Conservation (phyloP, 805 yeast genomes). For the Candida sakaeoensis region DNA sequence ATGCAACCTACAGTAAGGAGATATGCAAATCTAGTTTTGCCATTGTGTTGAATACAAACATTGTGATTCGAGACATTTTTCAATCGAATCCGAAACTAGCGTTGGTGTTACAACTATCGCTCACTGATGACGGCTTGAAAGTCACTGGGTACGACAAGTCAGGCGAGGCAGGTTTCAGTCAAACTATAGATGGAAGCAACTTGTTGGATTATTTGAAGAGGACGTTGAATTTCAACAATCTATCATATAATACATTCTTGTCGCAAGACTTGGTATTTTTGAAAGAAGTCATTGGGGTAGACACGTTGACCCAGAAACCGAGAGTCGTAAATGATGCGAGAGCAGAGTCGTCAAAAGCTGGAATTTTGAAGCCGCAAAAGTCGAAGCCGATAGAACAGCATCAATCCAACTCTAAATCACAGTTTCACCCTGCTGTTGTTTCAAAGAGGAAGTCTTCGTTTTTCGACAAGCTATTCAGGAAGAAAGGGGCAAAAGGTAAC, state of each 20-base stretch:
- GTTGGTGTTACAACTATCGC: constrained; percentile 47
- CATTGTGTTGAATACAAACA: constrained; percentile 58
- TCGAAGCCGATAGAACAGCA: neutral
- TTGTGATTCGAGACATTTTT: constrained; percentile 33
- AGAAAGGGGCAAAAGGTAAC: neutral
- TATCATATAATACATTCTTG: constrained; percentile 12
- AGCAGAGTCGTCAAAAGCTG: too few relatives aligned
- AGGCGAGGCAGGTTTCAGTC: constrained; percentile 1
- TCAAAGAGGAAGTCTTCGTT: constrained; percentile 1
- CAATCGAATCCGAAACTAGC: constrained; percentile 32
- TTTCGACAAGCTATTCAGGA: constrained; percentile 2
- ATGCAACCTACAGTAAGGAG: constrained; percentile 48
- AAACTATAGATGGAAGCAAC: constrained; percentile 11
- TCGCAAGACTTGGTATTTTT: neutral
- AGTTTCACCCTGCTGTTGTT: too few relatives aligned
- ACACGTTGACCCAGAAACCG: too few relatives aligned
- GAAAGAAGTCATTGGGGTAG: too few relatives aligned
- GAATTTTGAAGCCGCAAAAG: neutral
- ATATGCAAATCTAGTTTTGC: constrained; percentile 59
- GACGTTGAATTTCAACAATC: constrained; percentile 12
- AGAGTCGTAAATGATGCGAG: too few relatives aligned
- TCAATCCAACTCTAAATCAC: too few relatives aligned
- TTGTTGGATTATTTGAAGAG: constrained; percentile 14
- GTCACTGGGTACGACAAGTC: constrained; percentile 8
- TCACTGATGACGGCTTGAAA: constrained; percentile 27